These are phyloP conservation scores for Xanthoceras sorbifolium DNA, from an alignment of 345 rosid genomes.

Conservation along the genomic window DNA sequence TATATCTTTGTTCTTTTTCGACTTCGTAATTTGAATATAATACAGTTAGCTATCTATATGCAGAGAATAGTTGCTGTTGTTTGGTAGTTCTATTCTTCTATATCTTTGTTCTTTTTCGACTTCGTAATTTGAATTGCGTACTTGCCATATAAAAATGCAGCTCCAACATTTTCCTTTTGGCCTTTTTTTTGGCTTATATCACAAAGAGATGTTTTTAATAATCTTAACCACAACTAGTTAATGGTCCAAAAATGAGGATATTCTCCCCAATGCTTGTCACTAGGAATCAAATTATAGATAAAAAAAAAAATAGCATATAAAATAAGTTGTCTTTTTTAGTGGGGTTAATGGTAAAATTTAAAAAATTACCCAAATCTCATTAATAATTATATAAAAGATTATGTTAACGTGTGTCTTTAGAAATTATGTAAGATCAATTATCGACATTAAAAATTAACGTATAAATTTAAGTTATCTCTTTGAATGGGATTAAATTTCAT, in stretches of 20 bases:
- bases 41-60: neutral
- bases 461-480: no score
- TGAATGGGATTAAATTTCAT: no score
- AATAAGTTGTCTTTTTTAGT: no score
- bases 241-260: constrained; percentile 1
- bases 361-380: no score
- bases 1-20: neutral
- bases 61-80: neutral
- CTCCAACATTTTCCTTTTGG: neutral
- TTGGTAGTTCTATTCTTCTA: neutral
- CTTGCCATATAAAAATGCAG: neutral
- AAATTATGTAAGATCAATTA: neutral
- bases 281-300: neutral
- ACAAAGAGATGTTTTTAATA: neutral
- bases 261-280: neutral
- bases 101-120: neutral
- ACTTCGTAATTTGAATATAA: neutral
- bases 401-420: neutral
- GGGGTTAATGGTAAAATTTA: no score
- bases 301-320: neutral
- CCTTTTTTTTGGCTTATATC: neutral
- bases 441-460: neutral
- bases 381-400: no score
- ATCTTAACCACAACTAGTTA: neutral
- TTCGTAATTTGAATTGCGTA: neutral